Base-by-base conservation (phyloP, 1,284 basidiomycete genomes). In the Mrakiaceae sp. region DNA sequence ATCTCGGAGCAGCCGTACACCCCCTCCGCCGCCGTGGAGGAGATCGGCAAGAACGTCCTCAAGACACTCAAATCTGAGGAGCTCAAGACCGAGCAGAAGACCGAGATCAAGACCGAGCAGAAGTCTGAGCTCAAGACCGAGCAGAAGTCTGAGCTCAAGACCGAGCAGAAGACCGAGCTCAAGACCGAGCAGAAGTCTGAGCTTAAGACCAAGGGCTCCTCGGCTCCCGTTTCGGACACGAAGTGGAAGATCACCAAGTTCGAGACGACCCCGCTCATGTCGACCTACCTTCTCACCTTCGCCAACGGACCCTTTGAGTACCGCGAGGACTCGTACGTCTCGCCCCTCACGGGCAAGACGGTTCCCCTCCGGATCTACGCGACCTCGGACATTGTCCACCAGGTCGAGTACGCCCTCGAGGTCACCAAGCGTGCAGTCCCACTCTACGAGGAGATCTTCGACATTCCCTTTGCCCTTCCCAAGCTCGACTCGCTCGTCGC, bases 391-490 rank as follows among this genome's bases (percentile, higher is more conserved):
- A 79, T 87, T 70, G 90, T 97, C 72, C 82, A 87, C 71, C 81
- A 82, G 72, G 81, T 79, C 42, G 77, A 80, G 68, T 79, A 80
- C 66, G 90, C 90, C 9, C 84, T 98, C 56, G 92, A 97, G 70
- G 87, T 96, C 70, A 96, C 91, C 78, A 83, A 83, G 54, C 83
- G 83, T 70, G 88, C 92, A 4, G 79, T 97, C 43, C 93, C 93
- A 27, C 76, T 94, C n/a, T 98, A 97, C 74, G 95, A 98, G 77
- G 81, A 90, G 74, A 83, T 93, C 62, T 95, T 95, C 71, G 86
- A 91, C 70, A 85, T 95, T 69, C 88, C 88, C 68, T 96, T 88
- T 75, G 91, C 94, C 39, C 80, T 97, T 58, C 91, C 94, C 14
- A 97, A 98, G 79, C 81, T 95, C 58, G 92, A 96, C 73, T 93